Evolutionary conservation across 768 basidiomycete genomes (phyloP), one percentile per base, ranked within the genome.

Genomic region (Tulasnella calospora): DNA sequence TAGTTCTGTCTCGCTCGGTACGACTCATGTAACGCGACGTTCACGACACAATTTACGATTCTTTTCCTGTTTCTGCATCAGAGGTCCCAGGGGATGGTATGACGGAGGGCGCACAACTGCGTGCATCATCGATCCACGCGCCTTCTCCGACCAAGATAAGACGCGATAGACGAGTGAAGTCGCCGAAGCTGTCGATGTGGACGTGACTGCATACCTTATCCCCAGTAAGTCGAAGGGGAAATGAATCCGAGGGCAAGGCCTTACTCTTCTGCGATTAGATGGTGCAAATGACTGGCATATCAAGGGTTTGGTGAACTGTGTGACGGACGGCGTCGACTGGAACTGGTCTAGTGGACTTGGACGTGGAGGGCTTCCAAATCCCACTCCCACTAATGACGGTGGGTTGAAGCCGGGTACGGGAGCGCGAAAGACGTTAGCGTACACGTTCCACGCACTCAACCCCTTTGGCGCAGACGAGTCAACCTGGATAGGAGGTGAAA

Each of bases 111-210:
- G 61, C 61, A 17, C 61, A 67, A 67, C 61, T 12, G 17, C 19
- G 33, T 67, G 61, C 61, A 67, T 67, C 61, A 67, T 67, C 61
- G 61, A 67, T 67, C 33, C 61, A 67, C 61, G 61, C 61, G 61
- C 61, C 61, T 23, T 33, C 61, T 35, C 61, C 8, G 33, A 30
- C 17, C 61, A 67, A 13, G 61, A 67, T 67, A 67, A 67, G 61
- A 27, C 30, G 61, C 61, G 61, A 67, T 67, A 67, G 61, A 67
- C 61, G 61, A 67, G 61, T 33, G 61, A 67, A 67, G 33, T 67
- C 61, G 61, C 61, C 61, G 61, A 67, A 67, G 61, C 33, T 3
- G 61, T 67, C 44, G 7, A 27, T 67, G 61, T 67, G 61, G 33
- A 67, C 33, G 27, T 19, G 33, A 67, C 30, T 67, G 61, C 17